phyloP scores from a whole-genome alignment of 1,139 yeast genomes.

The Candida tropicalis region DNA sequence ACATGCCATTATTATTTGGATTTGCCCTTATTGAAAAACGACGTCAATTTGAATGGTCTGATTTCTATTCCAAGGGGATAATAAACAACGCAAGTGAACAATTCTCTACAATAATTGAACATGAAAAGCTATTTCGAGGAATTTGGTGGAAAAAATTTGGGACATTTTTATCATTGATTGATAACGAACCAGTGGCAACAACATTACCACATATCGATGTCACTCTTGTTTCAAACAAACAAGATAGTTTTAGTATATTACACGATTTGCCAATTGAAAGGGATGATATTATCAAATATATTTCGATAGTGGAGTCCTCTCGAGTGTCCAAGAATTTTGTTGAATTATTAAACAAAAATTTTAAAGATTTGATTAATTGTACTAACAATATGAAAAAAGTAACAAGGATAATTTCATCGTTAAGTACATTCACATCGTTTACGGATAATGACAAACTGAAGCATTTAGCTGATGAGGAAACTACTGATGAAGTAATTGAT shows the following conservation, averaged over 20 bases:
- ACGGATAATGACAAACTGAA: constrained; percentile 20
- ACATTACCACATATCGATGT: constrained; percentile 46
- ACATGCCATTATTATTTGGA: constrained; percentile 82
- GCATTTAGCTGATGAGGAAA: constrained; percentile 10
- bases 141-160: constrained; percentile 71
- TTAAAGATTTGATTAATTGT: constrained; percentile 45
- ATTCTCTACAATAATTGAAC: constrained; percentile 57
- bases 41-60: constrained; percentile 70
- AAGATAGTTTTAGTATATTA: constrained; percentile 25
- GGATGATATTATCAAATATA: constrained; percentile 42
- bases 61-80: constrained; percentile 51
- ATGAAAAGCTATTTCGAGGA: constrained; percentile 58
- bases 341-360: constrained; percentile 47
- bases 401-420: constrained; percentile 36
- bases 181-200: constrained; percentile 20
- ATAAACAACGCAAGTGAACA: constrained; percentile 59
- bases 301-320: constrained; percentile 28
- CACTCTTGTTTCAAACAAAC: constrained; percentile 32
- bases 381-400: constrained; percentile 43
- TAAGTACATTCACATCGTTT: constrained; percentile 35
- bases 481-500: constrained; percentile 27
- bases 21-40: constrained; percentile 69
- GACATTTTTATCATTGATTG: constrained; percentile 34
- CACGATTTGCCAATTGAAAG: constrained; percentile 35
- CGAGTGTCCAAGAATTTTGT: constrained; percentile 31